phyloP scores from a whole-genome alignment of 2,329 filamentous ascomycete species.

The Colletotrichum gloeosporioides region DNA sequence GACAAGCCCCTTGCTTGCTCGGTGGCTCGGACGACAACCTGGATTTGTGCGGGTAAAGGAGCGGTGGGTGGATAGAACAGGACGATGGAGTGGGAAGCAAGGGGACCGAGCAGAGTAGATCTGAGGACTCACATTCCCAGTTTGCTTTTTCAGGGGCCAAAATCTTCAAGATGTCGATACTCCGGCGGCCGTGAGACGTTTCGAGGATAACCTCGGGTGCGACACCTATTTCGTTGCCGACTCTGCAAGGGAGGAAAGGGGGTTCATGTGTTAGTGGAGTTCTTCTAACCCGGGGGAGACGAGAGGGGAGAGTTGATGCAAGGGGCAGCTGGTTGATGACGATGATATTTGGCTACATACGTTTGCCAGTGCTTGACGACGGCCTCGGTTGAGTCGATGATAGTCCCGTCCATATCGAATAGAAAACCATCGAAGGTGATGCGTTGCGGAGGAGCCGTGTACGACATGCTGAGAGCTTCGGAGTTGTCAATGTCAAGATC shows the following conservation, averaged over 20 bases:
- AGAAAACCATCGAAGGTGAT: slow-evolving; percentile 59
- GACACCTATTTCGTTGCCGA: slow-evolving; percentile 83
- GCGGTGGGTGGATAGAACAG: not conserved
- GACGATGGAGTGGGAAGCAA: not conserved
- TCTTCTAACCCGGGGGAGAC: not conserved
- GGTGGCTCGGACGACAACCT: not conserved
- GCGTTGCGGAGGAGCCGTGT: slow-evolving; percentile 18
- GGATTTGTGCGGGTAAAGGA: not conserved
- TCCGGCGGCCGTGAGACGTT: slow-evolving; percentile 89
- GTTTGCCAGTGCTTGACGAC: slow-evolving; percentile 80
- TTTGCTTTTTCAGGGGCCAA: slow-evolving; percentile 86
- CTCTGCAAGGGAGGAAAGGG: slow-evolving; percentile 46
- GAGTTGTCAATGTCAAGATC: not conserved
- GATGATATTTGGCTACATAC: slow-evolving; percentile 44
- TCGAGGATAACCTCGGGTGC: slow-evolving; percentile 84
- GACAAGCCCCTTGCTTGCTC: not conserved
- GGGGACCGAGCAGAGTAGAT: slow-evolving; percentile 1
- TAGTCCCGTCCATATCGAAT: slow-evolving; percentile 83
- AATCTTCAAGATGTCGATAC: slow-evolving; percentile 83
- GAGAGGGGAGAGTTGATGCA: not conserved
- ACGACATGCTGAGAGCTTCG: slow-evolving; percentile 4
- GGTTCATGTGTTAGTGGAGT: slow-evolving; percentile 14
- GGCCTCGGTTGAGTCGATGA: slow-evolving; percentile 81
- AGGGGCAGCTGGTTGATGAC: not conserved
- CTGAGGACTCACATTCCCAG: slow-evolving; percentile 79